Percentiles rank a stretch among this genome's conserved stretches.
Evolutionary conservation across 225 moss, liverwort and hornwort species (phyloP).

Genomic region (Anthoceros angustus): DNA sequence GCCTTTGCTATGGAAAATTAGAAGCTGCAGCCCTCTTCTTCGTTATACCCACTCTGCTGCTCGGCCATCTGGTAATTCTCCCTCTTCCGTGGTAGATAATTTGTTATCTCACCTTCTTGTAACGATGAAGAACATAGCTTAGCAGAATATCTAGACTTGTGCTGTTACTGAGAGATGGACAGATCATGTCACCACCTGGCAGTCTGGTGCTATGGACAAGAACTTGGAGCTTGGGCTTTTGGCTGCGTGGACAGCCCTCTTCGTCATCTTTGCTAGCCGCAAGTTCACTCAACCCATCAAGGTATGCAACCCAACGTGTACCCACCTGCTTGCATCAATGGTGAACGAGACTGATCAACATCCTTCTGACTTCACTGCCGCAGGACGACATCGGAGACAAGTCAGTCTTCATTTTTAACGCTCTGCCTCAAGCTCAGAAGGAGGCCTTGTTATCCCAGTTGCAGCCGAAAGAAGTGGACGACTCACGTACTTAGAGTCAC

Average conservation of each 20-base stretch:
- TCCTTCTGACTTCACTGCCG: background rate
- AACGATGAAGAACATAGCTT: background rate
- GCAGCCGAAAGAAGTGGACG: slow-evolving; percentile 8
- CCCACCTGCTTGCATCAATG: no score
- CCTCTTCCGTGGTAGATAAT: background rate
- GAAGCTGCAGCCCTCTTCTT: slow-evolving; percentile 77
- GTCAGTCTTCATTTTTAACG: slow-evolving; percentile 83
- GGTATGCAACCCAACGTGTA: slow-evolving; percentile 12
- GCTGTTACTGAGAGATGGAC: background rate
- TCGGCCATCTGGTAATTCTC: slow-evolving; percentile 69
- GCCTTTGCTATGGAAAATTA: slow-evolving; percentile 92
- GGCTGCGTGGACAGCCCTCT: slow-evolving; percentile 67
- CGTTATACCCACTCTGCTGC: slow-evolving; percentile 63
- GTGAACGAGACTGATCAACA: background rate
- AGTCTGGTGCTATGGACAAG: slow-evolving; percentile 78
- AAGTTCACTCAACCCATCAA: slow-evolving; percentile 90
- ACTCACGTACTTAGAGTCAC: no score
- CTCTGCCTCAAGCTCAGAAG: slow-evolving; percentile 55
- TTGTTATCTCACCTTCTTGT: background rate
- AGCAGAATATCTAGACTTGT: slow-evolving; percentile 5
- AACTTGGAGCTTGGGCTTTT: slow-evolving; percentile 57
- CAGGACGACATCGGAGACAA: slow-evolving; percentile 98
- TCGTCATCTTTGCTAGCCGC: slow-evolving; percentile 66
- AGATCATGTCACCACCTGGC: slow-evolving; percentile 4
- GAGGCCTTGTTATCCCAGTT: slow-evolving; percentile 25